Evolutionary conservation across 176 grass and related monocot species (phyloP).

Genomic region (Oryza australiensis): DNA sequence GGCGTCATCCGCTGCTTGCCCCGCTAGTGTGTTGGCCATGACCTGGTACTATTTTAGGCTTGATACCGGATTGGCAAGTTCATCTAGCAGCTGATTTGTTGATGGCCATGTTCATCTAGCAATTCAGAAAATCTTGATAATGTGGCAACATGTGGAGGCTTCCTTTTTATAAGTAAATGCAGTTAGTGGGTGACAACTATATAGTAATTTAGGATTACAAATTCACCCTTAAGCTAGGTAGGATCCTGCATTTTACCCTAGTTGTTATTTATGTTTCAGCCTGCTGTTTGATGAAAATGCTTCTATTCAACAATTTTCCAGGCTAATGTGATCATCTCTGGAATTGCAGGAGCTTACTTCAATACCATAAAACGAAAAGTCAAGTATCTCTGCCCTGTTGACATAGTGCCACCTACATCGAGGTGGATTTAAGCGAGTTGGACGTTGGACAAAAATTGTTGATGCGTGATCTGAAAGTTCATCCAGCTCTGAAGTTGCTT

Average conservation of each 20-base stretch:
- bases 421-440: conserved; percentile 93
- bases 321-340: conserved; percentile 19
- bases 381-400: conserved; percentile 85
- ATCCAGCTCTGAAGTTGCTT: conserved; percentile 67
- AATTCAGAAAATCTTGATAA: no score
- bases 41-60: no score
- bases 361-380: conserved; percentile 96
- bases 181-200: no score
- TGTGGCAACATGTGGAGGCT: no score
- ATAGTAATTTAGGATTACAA: no score
- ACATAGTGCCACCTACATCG: conserved; percentile 96
- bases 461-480: conserved; percentile 83
- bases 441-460: conserved; percentile 79
- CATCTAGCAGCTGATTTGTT: no score
- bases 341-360: conserved; percentile 83
- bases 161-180: no score
- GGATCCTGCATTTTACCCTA: not conserved
- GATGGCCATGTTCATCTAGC: no score
- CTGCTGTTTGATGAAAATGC: not conserved
- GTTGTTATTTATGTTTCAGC: not conserved
- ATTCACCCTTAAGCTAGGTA: no score
- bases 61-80: no score
- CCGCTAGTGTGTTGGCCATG: no score
- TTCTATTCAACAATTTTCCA: not conserved
- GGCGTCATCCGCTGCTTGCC: no score